These are phyloP conservation scores for Sutorius eximius DNA, from an alignment of 1,284 basidiomycete species.

Conservation along the genomic window DNA sequence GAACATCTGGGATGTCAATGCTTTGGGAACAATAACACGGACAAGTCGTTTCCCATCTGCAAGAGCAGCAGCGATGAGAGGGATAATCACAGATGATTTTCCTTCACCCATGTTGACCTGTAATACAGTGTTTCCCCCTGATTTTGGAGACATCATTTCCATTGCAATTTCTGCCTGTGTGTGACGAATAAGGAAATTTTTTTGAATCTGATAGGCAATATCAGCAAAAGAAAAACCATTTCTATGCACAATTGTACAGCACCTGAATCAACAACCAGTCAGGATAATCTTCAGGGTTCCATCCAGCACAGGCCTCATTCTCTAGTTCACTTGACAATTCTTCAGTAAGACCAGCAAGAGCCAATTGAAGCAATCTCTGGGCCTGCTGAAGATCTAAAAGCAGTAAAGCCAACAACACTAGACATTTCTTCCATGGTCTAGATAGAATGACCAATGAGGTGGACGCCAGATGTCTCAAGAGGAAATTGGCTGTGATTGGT, in stretches of 20 bases:
- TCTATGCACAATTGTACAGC: too few species aligned
- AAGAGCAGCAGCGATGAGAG: conserved; percentile 42
- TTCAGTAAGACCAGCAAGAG: too few species aligned
- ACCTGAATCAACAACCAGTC: neutral
- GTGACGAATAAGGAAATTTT: too few species aligned
- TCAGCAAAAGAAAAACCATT: too few species aligned
- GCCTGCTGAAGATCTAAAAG: too few species aligned
- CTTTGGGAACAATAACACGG: conserved; percentile 32
- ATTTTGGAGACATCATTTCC: conserved; percentile 45
- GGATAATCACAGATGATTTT: conserved; percentile 12
- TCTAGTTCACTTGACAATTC: neutral
- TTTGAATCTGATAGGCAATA: too few species aligned
- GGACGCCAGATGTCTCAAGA: conserved; percentile 28
- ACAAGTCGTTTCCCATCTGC: conserved; percentile 45
- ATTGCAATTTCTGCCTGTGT: too few species aligned
- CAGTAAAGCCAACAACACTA: conserved; percentile 13
- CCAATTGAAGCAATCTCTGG: too few species aligned
- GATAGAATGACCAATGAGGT: conserved; percentile 1
- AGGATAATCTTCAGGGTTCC: neutral
- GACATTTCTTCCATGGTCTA: conserved; percentile 25
- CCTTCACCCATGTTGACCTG: too few species aligned
- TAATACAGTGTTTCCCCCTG: too few species aligned
- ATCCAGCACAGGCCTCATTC: neutral
- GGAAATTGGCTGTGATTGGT: neutral
- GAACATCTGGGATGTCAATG: conserved; percentile 45